Conservation (phyloP, 768 basidiomycete genomes). For the Lentinus tigrinus region DNA sequence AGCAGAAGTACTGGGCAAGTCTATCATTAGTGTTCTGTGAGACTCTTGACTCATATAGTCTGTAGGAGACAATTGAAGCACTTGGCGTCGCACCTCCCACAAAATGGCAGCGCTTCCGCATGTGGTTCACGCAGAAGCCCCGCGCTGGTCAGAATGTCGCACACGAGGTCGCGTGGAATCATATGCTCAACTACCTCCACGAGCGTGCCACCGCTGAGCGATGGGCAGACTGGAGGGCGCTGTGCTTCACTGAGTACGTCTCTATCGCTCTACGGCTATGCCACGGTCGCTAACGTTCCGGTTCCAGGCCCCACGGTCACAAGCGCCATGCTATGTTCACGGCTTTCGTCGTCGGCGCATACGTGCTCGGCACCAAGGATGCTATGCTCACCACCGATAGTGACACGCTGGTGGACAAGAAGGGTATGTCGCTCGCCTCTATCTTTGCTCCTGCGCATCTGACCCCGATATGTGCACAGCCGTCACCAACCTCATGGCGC, state of each 20-base stretch:
- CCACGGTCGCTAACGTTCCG: neutral
- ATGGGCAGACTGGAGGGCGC: conserved; percentile 15
- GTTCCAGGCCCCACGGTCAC: conserved; percentile 19
- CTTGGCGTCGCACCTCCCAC: no score
- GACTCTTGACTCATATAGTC: no score
- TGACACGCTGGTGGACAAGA: conserved; percentile 17
- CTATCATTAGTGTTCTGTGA: neutral
- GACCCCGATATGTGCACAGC: neutral
- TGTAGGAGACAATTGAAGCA: no score
- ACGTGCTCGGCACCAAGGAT: conserved; percentile 22
- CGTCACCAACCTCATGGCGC: conserved; percentile 15
- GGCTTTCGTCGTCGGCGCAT: conserved; percentile 20
- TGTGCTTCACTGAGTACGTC: conserved; percentile 23
- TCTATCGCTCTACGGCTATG: neutral
- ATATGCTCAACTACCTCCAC: conserved; percentile 15
- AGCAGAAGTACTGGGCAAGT: conserved; percentile 15
- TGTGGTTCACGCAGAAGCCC: conserved; percentile 9
- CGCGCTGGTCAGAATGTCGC: conserved; percentile 13
- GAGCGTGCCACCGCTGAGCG: conserved; percentile 7
- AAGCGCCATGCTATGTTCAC: conserved; percentile 27
- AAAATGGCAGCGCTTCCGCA: no score
- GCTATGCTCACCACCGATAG: conserved; percentile 24
- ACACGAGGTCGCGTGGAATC: conserved; percentile 17
- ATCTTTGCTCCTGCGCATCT: no score
- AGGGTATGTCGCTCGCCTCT: no score